phyloP scores from a whole-genome alignment of 148 eudicot species.

The Camellia japonica region DNA sequence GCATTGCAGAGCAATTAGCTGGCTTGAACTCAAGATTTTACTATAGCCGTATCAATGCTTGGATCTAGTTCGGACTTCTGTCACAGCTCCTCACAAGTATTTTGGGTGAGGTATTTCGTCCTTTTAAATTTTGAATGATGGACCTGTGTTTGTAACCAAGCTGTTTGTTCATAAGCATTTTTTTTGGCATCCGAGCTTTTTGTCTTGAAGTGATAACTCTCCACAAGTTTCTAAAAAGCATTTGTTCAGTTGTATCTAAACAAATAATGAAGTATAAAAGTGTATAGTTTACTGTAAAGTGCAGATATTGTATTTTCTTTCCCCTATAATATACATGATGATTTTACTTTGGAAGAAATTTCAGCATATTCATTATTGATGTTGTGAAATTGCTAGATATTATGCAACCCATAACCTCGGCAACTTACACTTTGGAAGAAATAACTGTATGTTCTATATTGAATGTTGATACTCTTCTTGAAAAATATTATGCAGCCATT shows the following conservation, averaged over 20 bases:
- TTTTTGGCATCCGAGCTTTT: too few species aligned
- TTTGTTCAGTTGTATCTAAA: too few species aligned
- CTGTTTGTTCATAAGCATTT: neutral
- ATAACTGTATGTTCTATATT: neutral
- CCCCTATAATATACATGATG: neutral
- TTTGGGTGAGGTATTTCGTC: neutral
- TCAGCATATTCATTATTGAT: neutral
- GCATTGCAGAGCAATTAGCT: neutral
- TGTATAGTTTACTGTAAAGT: too few species aligned
- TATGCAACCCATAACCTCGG: neutral
- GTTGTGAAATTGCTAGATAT: neutral
- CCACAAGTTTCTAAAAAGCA: too few species aligned
- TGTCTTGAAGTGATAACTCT: too few species aligned
- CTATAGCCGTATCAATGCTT: neutral
- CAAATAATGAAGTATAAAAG: too few species aligned
- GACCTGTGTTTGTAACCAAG: slow-evolving; percentile 6
- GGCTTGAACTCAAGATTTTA: slow-evolving; percentile 7
- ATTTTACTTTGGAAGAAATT: neutral
- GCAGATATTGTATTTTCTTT: neutral
- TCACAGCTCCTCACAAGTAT: neutral
- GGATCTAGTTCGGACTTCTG: neutral
- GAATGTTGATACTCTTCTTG: neutral
- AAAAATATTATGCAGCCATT: neutral
- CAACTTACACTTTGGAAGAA: neutral
- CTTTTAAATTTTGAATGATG: neutral